Conservation (phyloP, 352 stramenopile genomes). For the Pythium angustatum region DNA sequence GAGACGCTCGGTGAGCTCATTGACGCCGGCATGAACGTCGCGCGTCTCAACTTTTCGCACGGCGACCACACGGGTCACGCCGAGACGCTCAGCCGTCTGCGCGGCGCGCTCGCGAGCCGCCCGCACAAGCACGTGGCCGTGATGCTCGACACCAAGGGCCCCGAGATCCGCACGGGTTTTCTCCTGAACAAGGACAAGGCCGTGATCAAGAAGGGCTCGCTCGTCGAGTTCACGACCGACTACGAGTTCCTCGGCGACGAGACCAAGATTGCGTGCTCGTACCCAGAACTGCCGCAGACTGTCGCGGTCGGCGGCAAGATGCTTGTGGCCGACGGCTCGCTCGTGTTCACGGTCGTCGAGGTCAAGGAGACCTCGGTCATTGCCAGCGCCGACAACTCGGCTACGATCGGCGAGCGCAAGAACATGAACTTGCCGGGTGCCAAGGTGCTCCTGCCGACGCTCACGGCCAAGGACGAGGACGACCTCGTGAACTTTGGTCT, state of each 20-base stretch:
- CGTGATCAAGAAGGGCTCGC: slow-evolving; percentile 58
- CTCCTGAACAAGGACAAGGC: slow-evolving; percentile 60
- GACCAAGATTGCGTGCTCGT: slow-evolving; percentile 93
- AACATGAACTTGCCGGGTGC: slow-evolving; percentile 97
- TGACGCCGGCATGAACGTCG: slow-evolving; percentile 95
- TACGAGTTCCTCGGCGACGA: slow-evolving; percentile 85
- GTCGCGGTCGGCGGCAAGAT: slow-evolving; percentile 92
- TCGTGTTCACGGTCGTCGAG: slow-evolving; percentile 91
- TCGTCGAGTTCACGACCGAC: slow-evolving; percentile 74
- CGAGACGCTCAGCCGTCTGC: slow-evolving; percentile 68
- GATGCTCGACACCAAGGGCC: slow-evolving; percentile 96
- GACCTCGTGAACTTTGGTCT: slow-evolving; percentile 96
- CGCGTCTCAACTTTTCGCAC: slow-evolving; percentile 99
- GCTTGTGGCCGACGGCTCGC: slow-evolving; percentile 93
- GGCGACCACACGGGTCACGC: slow-evolving; percentile 92
- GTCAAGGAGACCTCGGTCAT: slow-evolving; percentile 82
- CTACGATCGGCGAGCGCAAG: slow-evolving; percentile 91
- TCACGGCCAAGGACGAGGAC: slow-evolving; percentile 93
- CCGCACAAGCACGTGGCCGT: slow-evolving; percentile 87
- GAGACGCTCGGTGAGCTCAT: slow-evolving; percentile 90
- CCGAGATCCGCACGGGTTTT: slow-evolving; percentile 95
- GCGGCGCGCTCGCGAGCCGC: slow-evolving; percentile 55
- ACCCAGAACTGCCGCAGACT: slow-evolving; percentile 89
- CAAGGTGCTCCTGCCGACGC: slow-evolving; percentile 89
- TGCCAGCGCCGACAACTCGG: slow-evolving; percentile 75